These are phyloP conservation scores for Pleodorina starrii DNA, from an alignment of 139 green algal species.

Conservation along the genomic window DNA sequence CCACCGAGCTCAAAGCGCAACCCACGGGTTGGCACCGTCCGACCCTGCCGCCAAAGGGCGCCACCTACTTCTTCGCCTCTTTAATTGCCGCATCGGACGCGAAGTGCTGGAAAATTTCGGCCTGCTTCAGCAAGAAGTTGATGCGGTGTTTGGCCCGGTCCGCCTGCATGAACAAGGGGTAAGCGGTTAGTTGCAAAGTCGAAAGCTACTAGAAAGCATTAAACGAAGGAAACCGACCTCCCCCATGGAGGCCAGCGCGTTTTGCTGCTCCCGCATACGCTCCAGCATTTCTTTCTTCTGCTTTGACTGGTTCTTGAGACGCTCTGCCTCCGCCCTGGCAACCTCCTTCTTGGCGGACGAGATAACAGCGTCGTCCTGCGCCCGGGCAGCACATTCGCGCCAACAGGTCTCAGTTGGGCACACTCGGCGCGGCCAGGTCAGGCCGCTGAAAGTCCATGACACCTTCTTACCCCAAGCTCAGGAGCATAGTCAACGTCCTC, in stretches of 20 bases:
- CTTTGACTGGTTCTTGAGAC: slow-evolving; percentile 85
- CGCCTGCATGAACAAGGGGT: slow-evolving; percentile 70
- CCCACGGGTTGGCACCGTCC: too few relatives aligned
- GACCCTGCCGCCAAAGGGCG: too few relatives aligned
- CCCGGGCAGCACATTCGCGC: neutral
- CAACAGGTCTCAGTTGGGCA: neutral
- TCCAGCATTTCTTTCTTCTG: slow-evolving; percentile 90
- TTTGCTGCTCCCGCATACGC: slow-evolving; percentile 84
- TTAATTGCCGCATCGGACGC: slow-evolving; percentile 66
- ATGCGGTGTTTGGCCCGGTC: slow-evolving; percentile 84
- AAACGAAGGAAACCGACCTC: slow-evolving; percentile 69
- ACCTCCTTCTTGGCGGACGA: slow-evolving; percentile 62
- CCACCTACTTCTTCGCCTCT: slow-evolving; percentile 71
- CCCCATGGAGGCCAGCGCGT: slow-evolving; percentile 71
- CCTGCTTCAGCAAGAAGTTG: slow-evolving; percentile 96
- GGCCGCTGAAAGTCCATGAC: neutral
- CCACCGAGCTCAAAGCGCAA: too few relatives aligned
- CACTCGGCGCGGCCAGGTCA: neutral
- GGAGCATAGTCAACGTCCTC: slow-evolving; percentile 35
- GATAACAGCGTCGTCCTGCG: slow-evolving; percentile 14
- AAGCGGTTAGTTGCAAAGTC: too few relatives aligned
- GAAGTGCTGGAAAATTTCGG: slow-evolving; percentile 99
- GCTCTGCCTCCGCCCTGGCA: slow-evolving; percentile 84
- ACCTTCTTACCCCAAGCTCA: slow-evolving; percentile 25
- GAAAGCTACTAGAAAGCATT: neutral